Base-by-base conservation (phyloP, 169 alveolate genomes). In the Amoebophrya sp. region DNA sequence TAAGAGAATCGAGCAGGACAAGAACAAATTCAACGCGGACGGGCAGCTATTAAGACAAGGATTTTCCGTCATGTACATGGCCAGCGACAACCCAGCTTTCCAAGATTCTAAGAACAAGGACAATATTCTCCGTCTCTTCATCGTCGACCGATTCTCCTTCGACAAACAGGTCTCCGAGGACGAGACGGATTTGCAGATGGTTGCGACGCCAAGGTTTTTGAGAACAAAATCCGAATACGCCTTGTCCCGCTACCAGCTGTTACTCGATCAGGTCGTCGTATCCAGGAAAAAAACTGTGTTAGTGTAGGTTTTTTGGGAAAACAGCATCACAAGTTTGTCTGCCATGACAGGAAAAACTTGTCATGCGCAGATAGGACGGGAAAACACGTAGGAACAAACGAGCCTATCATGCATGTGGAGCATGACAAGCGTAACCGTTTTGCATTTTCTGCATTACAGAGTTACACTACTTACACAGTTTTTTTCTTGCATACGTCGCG, bases 251-350 rank as follows among this genome's bases (percentile, higher is more conserved):
- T 90, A 90, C 92, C 92, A 90, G 54, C 77, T 35, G 38, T 53
- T 92, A 77, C 40, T 92, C 91, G 91, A 92, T 18, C 89, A 55
- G 0, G 92, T 90, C 40, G 92, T 90, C n/a, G n/a, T n/a, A n/a
- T n/a, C n/a, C n/a, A n/a, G n/a, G n/a, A n/a, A n/a, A n/a, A n/a
- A n/a, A n/a, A n/a, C n/a, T n/a, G n/a, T n/a, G n/a, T n/a, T n/a
- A n/a, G n/a, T n/a, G n/a, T n/a, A n/a, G n/a, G n/a, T n/a, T n/a
- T n/a, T n/a, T n/a, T n/a, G n/a, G n/a, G n/a, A n/a, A n/a, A n/a
- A n/a, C n/a, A n/a, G n/a, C n/a, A n/a, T n/a, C n/a, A n/a, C n/a
- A n/a, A n/a, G n/a, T n/a, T n/a, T n/a, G n/a, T n/a, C n/a, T n/a
- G n/a, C n/a, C n/a, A n/a, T n/a, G n/a, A n/a, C n/a, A n/a, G n/a